Evolutionary conservation across 257 asterid genomes (phyloP).

Genomic region (Solanum bukasovii): DNA sequence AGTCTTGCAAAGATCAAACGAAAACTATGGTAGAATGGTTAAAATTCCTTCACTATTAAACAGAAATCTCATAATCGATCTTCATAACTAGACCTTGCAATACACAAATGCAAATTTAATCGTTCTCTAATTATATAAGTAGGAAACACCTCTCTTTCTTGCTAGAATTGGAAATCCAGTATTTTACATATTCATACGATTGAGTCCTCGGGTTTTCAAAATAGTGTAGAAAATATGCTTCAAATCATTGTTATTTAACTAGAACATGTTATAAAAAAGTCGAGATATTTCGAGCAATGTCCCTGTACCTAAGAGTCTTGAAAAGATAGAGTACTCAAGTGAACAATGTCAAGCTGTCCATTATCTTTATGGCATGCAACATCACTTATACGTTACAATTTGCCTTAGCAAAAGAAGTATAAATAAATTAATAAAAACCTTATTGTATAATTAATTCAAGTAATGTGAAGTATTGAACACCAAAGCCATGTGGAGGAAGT

Average conservation of each 20-base stretch:
- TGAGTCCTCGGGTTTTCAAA: fast-evolving
- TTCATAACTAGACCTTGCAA: background rate
- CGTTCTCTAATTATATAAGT: no score
- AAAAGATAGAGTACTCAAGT: slow-evolving; percentile 8
- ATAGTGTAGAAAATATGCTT: no score
- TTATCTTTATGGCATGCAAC: slow-evolving; percentile 16
- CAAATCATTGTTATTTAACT: no score
- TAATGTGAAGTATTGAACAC: background rate
- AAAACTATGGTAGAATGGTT: background rate
- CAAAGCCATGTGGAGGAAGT: slow-evolving; percentile 10
- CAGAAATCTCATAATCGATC: fast-evolving
- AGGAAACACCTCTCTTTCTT: no score
- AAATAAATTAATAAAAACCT: background rate
- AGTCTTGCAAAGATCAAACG: background rate
- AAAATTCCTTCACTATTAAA: background rate
- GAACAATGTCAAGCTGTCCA: slow-evolving; percentile 13
- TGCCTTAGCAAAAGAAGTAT: background rate
- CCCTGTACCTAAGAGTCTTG: background rate
- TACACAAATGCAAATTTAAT: background rate
- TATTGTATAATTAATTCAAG: background rate
- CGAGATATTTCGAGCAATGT: background rate
- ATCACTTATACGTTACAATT: slow-evolving; percentile 7
- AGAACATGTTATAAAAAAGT: no score
- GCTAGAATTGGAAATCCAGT: no score
- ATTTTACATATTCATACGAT: no score